Percentiles rank a stretch among this genome's conserved stretches.
Evolutionary conservation across 768 basidiomycete genomes (phyloP).

Genomic region (Lactarius quietus): DNA sequence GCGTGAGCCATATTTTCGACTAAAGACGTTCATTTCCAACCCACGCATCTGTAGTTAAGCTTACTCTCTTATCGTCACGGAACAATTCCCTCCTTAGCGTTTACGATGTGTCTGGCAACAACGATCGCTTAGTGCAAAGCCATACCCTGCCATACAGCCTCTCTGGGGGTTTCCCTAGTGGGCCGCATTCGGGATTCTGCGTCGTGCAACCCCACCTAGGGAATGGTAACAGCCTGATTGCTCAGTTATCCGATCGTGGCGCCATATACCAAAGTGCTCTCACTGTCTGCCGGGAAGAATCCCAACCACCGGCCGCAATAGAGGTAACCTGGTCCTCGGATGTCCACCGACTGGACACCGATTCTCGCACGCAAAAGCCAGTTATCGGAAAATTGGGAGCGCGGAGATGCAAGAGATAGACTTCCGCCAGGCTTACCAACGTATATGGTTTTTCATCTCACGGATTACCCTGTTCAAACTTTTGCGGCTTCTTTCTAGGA

Average conservation of each 20-base stretch:
- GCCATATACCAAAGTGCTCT: conserved; percentile 19
- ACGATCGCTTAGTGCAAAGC: conserved; percentile 43
- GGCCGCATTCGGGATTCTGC: conserved; percentile 34
- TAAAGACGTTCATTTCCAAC: neutral
- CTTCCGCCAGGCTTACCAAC: conserved; percentile 50
- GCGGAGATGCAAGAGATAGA: conserved; percentile 47
- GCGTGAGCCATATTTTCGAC: conserved; percentile 12
- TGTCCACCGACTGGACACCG: conserved; percentile 8
- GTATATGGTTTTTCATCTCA: conserved; percentile 37
- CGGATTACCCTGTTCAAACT: neutral
- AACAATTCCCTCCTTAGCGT: conserved; percentile 56
- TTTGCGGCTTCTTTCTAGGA: conserved; percentile 16
- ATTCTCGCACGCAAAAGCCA: neutral
- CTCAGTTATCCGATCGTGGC: conserved; percentile 11
- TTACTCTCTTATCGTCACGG: conserved; percentile 58
- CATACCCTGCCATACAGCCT: conserved; percentile 33
- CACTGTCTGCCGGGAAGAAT: neutral
- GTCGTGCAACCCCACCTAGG: conserved; percentile 32
- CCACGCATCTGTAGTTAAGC: conserved; percentile 36
- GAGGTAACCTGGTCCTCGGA: conserved; percentile 12
- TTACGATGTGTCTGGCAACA: conserved; percentile 54
- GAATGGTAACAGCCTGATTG: conserved; percentile 12
- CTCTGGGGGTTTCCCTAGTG: conserved; percentile 29
- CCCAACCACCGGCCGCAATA: neutral
- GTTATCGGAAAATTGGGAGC: conserved; percentile 42